These are phyloP conservation scores for Sicyos edulis DNA, from an alignment of 306 rosid genomes.

Conservation along the genomic window DNA sequence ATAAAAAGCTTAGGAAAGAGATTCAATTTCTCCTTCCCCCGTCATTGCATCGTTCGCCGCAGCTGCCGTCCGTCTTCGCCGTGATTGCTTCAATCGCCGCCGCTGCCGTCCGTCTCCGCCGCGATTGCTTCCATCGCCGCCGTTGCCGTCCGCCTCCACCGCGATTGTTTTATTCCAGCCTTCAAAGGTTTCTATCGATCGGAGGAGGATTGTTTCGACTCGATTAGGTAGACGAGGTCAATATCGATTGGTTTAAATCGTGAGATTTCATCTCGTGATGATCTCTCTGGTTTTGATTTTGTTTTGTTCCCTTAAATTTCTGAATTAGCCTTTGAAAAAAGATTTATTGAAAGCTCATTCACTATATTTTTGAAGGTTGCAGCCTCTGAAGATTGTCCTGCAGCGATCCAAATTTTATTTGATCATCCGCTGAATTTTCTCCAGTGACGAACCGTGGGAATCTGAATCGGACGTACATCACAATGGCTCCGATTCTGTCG, in stretches of 20 bases:
- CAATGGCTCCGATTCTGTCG: slow-evolving; percentile 76
- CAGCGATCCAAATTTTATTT: neutral
- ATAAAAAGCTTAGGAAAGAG: too few species aligned
- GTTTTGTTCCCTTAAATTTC: neutral
- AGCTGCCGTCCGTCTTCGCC: neutral
- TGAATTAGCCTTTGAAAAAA: neutral
- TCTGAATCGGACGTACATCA: slow-evolving; percentile 30
- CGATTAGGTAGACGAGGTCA: neutral
- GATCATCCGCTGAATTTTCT: neutral
- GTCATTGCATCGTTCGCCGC: neutral
- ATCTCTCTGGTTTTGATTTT: neutral
- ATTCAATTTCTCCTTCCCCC: neutral
- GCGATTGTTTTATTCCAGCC: too few species aligned
- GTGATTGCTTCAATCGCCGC: neutral
- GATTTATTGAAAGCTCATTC: neutral
- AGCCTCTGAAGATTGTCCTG: neutral
- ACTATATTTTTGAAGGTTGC: neutral
- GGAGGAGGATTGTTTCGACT: neutral
- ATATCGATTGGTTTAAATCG: neutral
- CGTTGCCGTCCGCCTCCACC: too few species aligned
- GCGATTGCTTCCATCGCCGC: neutral
- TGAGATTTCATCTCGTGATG: neutral
- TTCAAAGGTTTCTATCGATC: neutral
- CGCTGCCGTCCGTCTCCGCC: neutral
- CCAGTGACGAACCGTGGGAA: slow-evolving; percentile 24